A percentile compares a stretch with the other conserved stretches of the same genome.
phyloP scores from a whole-genome alignment of 139 green algal genomes.

The Volvox reticuliferus region DNA sequence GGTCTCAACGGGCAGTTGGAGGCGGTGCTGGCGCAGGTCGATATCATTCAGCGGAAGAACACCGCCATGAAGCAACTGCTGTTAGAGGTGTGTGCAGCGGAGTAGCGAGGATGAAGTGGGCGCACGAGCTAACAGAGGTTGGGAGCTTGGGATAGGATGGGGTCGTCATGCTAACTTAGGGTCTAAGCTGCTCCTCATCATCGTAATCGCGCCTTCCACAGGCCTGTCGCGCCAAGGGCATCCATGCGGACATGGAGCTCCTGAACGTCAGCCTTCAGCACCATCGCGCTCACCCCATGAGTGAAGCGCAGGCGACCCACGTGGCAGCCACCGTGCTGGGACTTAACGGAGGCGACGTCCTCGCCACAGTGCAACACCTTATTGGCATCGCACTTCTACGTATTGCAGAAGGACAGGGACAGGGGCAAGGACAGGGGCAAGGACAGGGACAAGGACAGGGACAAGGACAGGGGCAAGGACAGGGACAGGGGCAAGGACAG shows the following conservation, averaged over 20 bases:
- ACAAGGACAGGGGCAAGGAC: too few species aligned
- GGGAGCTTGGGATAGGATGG: too few species aligned
- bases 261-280: constrained; percentile 41
- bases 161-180: too few species aligned
- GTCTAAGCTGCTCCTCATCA: neutral
- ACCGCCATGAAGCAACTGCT: constrained; percentile 38
- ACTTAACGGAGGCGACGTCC: constrained; percentile 2
- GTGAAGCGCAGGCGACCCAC: neutral
- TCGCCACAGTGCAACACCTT: constrained; percentile 33
- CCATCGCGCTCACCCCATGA: constrained; percentile 18
- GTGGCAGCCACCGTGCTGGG: constrained; percentile 29
- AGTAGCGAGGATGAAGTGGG: neutral
- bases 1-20: constrained; percentile 22
- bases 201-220: neutral
- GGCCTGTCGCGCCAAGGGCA: constrained; percentile 51
- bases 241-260: constrained; percentile 38
- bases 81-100: constrained; percentile 24
- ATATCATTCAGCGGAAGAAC: constrained; percentile 29
- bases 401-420: neutral
- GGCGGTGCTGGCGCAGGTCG: constrained; percentile 12
- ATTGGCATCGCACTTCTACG: neutral
- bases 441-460: too few species aligned
- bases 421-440: neutral
- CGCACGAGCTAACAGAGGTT: too few species aligned
- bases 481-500: too few species aligned